Base-by-base conservation (phyloP, 345 rosid genomes). In the Draba incana region DNA sequence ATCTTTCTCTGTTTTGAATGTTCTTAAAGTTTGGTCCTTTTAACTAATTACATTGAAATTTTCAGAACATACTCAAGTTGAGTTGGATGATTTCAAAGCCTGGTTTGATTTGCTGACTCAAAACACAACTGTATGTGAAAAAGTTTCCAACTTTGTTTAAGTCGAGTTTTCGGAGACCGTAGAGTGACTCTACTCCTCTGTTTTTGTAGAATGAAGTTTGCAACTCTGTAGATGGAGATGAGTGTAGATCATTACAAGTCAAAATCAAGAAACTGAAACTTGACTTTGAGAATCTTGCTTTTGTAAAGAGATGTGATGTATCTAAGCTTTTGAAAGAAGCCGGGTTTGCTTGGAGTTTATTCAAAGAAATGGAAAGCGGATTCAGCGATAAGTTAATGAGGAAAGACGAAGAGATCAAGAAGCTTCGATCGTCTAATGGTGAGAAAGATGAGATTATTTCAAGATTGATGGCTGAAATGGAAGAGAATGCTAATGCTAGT, bases 371-470 rank as follows among this genome's bases (percentile, higher is more conserved):
- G 10, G 10, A 57, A 39, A 57, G 47, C 2, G 20, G 62, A 57
- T 57, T 57, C 47, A 39, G 33, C 2, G 33, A 39, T 12, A 39
- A 39, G 20, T 57, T 85, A 56, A 78, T 74, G 60, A 74, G 72
- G 47, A 82, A 86, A 68, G 67, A 63, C 41, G 68, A 77, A n/a
- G 88, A 91, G 80, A 65, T 83, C 14, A 74, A 85, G 70, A 63
- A 66, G 75, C 83, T 86, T 59, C 77, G 78, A 66, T 69, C 80
- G 16, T 83, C 81, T 39, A 82, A 79, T 44, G 44, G 49, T 5
- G 81, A 84, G 69, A 91, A 91, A 79, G 89, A 88, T 84, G 74
- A 65, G 74, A 53, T 42, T 4, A 81, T 91, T 14, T 74, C 64
- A 31, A 73, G 51, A 27, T 66, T 91, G 74, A 75, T 50, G 20